Evolutionary conservation across 2,329 filamentous ascomycete genomes (phyloP), one percentile per base, ranked within the genome.

Genomic region (Teratosphaeria epicoccoides): DNA sequence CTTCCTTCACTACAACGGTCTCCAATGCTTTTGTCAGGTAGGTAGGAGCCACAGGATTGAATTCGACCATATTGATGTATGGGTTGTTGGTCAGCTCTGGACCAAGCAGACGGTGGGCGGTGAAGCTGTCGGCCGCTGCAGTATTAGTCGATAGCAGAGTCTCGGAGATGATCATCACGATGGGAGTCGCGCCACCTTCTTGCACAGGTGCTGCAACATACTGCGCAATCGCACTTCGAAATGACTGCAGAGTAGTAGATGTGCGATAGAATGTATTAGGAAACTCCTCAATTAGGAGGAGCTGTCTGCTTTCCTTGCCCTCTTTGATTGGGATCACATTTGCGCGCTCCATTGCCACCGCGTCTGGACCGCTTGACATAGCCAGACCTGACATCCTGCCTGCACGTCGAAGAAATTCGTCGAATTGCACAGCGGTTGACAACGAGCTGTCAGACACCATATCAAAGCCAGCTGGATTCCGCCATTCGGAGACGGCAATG

Each of bases 131-230:
- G 11, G 88, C 83, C 9, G 86, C 83, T 1, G 89, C 85, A 2
- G 87, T 90, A 6, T 84, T 89, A 1, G 89, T 93, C 0, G 87
- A 91, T 14, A 95, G 72, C 12, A 95, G 74, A 0, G 88, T 94
- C 68, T 98, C 93, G 0, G 93, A 96, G 48, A 98, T 82, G 52
- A 98, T 79, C 72, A 98, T 83, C 26, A 98, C 80, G 29, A 97
- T 76, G 0, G 93, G 93, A 4, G 52, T 51, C 10, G 50, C 23
- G 7, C 22, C 2, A 33, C 47, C 47, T 6, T 50, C 33, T 10
- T 24, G 7, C 1, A 57, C 33, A 20, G 58, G 56, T 12, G 81
- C 73, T 6, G 85, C 82, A 47, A 96, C 76, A 66, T 86, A 95
- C 51, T 84, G 81, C 51, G 88, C 70, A 25, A 98, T 74, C 9